Base-by-base conservation (phyloP, 164 flowering plant species). In the Santalum album region DNA sequence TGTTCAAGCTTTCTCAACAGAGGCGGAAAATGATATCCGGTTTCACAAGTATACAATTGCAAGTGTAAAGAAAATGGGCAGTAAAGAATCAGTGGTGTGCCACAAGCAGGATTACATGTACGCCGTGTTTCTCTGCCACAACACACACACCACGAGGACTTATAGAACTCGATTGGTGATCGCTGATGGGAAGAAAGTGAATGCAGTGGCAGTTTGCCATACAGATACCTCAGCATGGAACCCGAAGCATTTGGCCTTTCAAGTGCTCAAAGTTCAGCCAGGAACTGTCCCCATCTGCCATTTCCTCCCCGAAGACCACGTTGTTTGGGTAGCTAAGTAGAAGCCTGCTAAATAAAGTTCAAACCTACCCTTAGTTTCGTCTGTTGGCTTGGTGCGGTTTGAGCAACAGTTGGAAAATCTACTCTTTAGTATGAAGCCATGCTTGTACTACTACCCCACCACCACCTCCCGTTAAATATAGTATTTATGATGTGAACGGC, bases 181-280 rank as follows among this genome's bases (percentile, higher is more conserved):
- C 14, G 67, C 63, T 24, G 76, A 74, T 51, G 76, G 81, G 25
- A 69, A 62, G 6, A 67, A 59, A 59, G 78, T 64, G 7, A 56
- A 69, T 23, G 78, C 76, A 11, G 67, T 65, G 10, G 78, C 74
- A 11, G 65, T 71, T 11, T 77, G 78, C 65, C 81, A 77, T 26
- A 71, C 64, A 1, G 64, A 77, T 45, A 71, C 81, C 34, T 69
- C 78, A 17, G 63, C 55, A 21, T 77, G 78, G 78, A 77, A 74
- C 68, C 81, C 81, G 0, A 74, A 74, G 61, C 76, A 77, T 53
- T 36, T 77, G 65, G 76, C 81, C 38, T 77, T 77, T 53, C 70
- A 74, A 53, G 71, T 71, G 48, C 78, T 77, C 40, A 66, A 69
- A 16, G 76, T 77, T 16, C 53, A 69, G 61, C 78, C 78, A 17